Conservation (phyloP, 495 filamentous ascomycete species). For the Podospora bellae-mahoneyi region DNA sequence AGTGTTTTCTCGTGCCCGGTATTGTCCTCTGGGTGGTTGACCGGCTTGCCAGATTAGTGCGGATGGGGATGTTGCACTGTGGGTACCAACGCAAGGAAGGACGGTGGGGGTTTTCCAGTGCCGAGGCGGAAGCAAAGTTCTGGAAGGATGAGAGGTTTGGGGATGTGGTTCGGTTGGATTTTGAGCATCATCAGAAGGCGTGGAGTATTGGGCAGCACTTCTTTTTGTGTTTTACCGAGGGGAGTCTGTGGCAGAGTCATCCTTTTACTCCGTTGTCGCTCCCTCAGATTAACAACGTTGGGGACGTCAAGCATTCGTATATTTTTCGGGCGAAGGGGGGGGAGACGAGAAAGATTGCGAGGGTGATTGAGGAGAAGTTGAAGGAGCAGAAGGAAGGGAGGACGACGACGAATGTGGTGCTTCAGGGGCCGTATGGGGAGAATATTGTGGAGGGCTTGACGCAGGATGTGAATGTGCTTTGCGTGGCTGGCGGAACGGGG, state of each 20-base stretch:
- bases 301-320: slow-evolving; percentile 54
- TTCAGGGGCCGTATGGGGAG: slow-evolving; percentile 59
- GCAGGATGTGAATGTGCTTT: slow-evolving; percentile 53
- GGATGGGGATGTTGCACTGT: slow-evolving; percentile 54
- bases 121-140: slow-evolving; percentile 45
- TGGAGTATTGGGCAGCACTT: slow-evolving; percentile 66
- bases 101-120: slow-evolving; percentile 46
- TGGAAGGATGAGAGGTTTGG: slow-evolving; percentile 51
- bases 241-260: slow-evolving; percentile 64
- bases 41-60: slow-evolving; percentile 46
- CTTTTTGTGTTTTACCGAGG: slow-evolving; percentile 57
- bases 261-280: slow-evolving; percentile 60
- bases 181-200: slow-evolving; percentile 51
- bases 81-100: slow-evolving; percentile 35
- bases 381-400: not conserved
- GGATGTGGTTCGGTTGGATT: slow-evolving; percentile 55
- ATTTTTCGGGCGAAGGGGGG: slow-evolving; percentile 58
- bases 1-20: slow-evolving; percentile 60
- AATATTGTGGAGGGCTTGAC: slow-evolving; percentile 40
- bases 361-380: slow-evolving; percentile 21
- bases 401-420: slow-evolving; percentile 44
- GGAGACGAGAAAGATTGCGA: slow-evolving; percentile 50
- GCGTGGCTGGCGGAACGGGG: slow-evolving; percentile 62
- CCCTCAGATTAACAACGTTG: slow-evolving; percentile 35
- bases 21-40: slow-evolving; percentile 57